These are phyloP conservation scores for Naganishia sp. DNA, from an alignment of 1,284 basidiomycete species.

Conservation along the genomic window DNA sequence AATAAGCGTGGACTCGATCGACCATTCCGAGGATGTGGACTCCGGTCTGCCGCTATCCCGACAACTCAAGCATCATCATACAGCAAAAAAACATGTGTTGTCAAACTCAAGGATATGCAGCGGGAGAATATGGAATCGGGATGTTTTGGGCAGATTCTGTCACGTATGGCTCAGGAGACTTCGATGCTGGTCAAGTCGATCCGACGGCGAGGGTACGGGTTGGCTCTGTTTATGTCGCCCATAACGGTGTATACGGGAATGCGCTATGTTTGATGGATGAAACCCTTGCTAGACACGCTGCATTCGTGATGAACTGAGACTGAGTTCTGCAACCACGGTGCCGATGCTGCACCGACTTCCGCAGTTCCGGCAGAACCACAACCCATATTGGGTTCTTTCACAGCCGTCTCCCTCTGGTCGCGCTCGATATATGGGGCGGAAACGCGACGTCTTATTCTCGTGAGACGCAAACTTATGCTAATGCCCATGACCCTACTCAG, in stretches of 20 bases:
- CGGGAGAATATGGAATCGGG: conserved; percentile 10
- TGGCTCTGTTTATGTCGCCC: conserved; percentile 15
- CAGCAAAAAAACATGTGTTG: conserved; percentile 23
- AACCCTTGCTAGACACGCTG: conserved; percentile 5
- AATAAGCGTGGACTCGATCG: conserved; percentile 42
- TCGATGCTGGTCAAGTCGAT: conserved; percentile 26
- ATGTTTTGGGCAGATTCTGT: conserved; percentile 20
- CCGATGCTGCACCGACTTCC: too few relatives aligned
- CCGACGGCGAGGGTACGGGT: conserved; percentile 15
- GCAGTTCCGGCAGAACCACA: too few relatives aligned
- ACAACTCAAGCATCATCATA: conserved; percentile 29
- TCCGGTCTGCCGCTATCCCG: conserved; percentile 5
- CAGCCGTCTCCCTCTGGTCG: too few relatives aligned
- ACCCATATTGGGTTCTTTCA: too few relatives aligned
- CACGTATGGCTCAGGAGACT: conserved; percentile 24
- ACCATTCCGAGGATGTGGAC: conserved; percentile 18
- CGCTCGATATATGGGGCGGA: too few relatives aligned
- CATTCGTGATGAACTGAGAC: too few relatives aligned
- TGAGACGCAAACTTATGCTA: too few relatives aligned
- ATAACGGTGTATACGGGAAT: conserved; percentile 27
- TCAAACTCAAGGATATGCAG: conserved; percentile 22
- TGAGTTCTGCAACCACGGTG: too few relatives aligned
- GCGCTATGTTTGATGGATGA: conserved; percentile 25
- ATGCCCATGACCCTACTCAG: too few relatives aligned
- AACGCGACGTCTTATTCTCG: too few relatives aligned